Evolutionary conservation across 2,329 filamentous ascomycete genomes (phyloP).

Genomic region (Diaporthe sp.): DNA sequence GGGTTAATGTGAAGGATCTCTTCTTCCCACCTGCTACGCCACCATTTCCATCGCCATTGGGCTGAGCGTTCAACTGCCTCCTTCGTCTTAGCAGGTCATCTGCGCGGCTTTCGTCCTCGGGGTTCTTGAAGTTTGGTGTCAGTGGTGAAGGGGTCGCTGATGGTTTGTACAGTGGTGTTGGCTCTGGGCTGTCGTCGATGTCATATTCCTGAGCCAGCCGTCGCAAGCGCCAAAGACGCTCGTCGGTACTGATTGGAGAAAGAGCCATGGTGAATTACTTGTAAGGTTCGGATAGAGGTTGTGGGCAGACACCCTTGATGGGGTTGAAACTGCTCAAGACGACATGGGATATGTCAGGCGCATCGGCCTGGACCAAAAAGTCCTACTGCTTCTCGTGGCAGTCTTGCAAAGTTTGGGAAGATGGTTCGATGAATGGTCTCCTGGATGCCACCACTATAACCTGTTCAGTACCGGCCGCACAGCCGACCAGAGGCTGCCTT

Average conservation of each 20-base stretch:
- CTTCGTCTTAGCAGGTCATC: conserved; percentile 66
- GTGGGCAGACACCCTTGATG: conserved; percentile 6
- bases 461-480: background rate
- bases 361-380: background rate
- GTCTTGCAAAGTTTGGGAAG: background rate
- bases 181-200: conserved; percentile 56
- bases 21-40: conserved; percentile 46
- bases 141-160: conserved; percentile 44
- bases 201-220: conserved; percentile 65
- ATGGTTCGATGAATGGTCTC: background rate
- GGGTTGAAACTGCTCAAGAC: conserved; percentile 8
- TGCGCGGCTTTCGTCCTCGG: conserved; percentile 64
- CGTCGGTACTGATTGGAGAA: conserved; percentile 46
- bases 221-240: conserved; percentile 61
- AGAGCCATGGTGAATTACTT: conserved; percentile 29
- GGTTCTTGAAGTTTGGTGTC: conserved; percentile 57
- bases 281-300: background rate
- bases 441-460: background rate
- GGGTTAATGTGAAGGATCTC: conserved; percentile 60
- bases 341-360: conserved; percentile 18
- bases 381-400: background rate
- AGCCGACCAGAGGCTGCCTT: conserved; percentile 1
- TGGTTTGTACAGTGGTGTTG: conserved; percentile 56
- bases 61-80: conserved; percentile 49
- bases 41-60: conserved; percentile 45